phyloP scores from a whole-genome alignment of 2,329 filamentous ascomycete genomes.

The Aspergillus alliaceus region DNA sequence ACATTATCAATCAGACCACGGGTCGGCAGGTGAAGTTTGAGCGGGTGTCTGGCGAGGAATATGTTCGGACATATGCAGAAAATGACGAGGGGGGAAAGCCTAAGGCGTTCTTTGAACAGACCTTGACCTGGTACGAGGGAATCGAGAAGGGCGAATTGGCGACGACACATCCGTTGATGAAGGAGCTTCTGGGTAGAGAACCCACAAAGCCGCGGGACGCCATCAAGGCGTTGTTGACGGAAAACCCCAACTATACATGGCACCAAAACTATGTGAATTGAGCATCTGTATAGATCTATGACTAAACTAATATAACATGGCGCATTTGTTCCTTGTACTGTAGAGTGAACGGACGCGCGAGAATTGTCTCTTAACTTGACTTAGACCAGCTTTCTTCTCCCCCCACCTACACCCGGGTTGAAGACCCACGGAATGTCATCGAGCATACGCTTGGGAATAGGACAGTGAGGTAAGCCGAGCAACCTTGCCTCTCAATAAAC shows the following conservation, averaged over 20 bases:
- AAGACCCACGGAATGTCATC: no score
- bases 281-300: not conserved
- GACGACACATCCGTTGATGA: constrained; percentile 44
- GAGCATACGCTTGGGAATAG: no score
- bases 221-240: constrained; percentile 29
- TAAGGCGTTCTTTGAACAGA: constrained; percentile 38
- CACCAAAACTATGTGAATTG: constrained; percentile 43
- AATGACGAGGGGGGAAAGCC: constrained; percentile 40
- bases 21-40: constrained; percentile 33
- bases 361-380: no score
- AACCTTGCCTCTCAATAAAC: no score
- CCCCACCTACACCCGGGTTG: no score
- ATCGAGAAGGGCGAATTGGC: constrained; percentile 47
- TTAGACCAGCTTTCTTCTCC: no score
- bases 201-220: constrained; percentile 42
- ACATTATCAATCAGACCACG: constrained; percentile 39
- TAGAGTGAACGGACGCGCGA: no score
- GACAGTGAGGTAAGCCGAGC: no score
- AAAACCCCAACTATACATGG: constrained; percentile 42
- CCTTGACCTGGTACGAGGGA: constrained; percentile 48
- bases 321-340: not conserved
- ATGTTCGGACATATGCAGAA: constrained; percentile 28
- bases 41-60: constrained; percentile 36
- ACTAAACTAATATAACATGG: not conserved
- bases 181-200: constrained; percentile 45